Evolutionary conservation across 768 basidiomycete species (phyloP).

Genomic region (Boletus reticuloceps): DNA sequence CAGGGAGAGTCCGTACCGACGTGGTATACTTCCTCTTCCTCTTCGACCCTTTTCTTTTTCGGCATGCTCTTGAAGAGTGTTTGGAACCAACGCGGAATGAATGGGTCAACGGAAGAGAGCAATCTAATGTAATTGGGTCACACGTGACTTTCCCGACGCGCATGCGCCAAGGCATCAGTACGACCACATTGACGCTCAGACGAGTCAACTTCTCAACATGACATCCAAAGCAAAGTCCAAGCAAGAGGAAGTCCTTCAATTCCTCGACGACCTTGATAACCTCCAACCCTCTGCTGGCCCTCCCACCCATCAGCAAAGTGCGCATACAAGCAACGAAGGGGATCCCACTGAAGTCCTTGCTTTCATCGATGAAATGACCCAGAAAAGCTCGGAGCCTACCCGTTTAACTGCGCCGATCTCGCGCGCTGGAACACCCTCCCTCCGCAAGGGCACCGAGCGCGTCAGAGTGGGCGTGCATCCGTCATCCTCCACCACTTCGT

Average conservation of each 20-base stretch:
- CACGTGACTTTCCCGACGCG: constrained; percentile 17
- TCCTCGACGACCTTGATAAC: constrained; percentile 93
- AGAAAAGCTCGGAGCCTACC: constrained; percentile 81
- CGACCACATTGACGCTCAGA: not conserved
- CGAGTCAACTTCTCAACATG: constrained; percentile 24
- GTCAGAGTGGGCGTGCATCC: constrained; percentile 58
- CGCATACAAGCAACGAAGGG: constrained; percentile 43
- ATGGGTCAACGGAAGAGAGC: not conserved
- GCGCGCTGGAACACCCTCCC: constrained; percentile 65
- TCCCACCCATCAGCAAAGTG: constrained; percentile 25
- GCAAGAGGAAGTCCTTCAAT: constrained; percentile 84
- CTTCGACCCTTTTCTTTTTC: constrained; percentile 26
- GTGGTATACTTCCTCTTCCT: constrained; percentile 39
- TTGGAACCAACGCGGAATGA: not conserved
- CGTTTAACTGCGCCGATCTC: constrained; percentile 54
- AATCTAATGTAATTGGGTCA: not conserved
- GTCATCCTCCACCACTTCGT: constrained; percentile 41
- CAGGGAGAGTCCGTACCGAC: constrained; percentile 39
- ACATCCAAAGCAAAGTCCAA: constrained; percentile 64
- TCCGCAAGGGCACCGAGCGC: constrained; percentile 75
- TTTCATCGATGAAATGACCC: constrained; percentile 92
- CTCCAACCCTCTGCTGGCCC: constrained; percentile 46
- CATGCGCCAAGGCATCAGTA: not conserved
- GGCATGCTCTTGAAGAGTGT: constrained; percentile 14
- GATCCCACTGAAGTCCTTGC: constrained; percentile 85